phyloP scores from a whole-genome alignment of 768 basidiomycete species.

The Candolleomyces aberdarensis region DNA sequence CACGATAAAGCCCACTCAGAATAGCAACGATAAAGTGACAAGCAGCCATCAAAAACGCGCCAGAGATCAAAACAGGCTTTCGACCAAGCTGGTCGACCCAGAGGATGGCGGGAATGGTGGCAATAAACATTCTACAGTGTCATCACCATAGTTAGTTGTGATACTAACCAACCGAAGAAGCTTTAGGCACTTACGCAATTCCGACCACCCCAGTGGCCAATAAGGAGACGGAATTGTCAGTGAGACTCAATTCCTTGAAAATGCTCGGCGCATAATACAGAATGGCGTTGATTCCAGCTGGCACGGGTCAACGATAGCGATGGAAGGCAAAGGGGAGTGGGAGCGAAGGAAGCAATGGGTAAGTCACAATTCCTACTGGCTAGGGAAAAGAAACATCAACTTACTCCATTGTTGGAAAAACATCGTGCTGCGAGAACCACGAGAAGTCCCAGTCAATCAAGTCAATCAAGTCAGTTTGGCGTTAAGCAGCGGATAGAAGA shows the following conservation, averaged over 20 bases:
- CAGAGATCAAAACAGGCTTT: constrained; percentile 70
- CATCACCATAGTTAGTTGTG: neutral
- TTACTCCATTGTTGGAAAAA: constrained; percentile 81
- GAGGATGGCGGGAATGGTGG: constrained; percentile 80
- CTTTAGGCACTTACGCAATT: constrained; percentile 51
- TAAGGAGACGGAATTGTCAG: constrained; percentile 54
- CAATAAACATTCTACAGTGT: constrained; percentile 59
- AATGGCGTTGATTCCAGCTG: constrained; percentile 66
- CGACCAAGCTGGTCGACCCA: constrained; percentile 77
- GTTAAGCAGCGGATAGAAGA: neutral
- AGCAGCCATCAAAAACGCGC: constrained; percentile 70
- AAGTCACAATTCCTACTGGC: too few species aligned
- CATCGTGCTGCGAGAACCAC: constrained; percentile 46
- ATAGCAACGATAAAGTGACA: constrained; percentile 72
- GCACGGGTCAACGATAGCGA: neutral
- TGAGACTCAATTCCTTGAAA: constrained; percentile 57
- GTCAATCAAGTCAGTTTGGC: neutral
- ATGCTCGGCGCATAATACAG: constrained; percentile 76
- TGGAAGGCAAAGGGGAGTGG: neutral
- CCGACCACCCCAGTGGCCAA: constrained; percentile 70
- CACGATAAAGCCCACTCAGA: constrained; percentile 55
- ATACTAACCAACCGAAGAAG: neutral
- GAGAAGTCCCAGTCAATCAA: neutral
- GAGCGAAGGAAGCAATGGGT: neutral
- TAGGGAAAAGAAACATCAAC: constrained; percentile 6